Percentiles rank a stretch among this genome's conserved stretches.
Evolutionary conservation across 2,329 filamentous ascomycete species (phyloP).

Genomic region (Chaetomium sp.): DNA sequence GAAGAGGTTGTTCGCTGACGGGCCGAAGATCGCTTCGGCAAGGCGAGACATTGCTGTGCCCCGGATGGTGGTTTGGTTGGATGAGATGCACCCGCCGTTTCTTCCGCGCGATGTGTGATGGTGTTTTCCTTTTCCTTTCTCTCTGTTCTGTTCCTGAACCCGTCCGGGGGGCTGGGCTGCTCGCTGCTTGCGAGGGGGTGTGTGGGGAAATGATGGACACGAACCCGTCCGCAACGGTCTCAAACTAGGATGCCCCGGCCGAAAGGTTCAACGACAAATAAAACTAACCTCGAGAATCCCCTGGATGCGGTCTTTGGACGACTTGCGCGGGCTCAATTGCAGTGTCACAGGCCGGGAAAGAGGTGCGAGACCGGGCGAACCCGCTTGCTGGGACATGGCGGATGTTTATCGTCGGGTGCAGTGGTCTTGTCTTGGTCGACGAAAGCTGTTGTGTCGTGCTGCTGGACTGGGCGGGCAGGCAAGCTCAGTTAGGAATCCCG

Average conservation of each 20-base stretch:
- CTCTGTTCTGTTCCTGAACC: too few relatives aligned
- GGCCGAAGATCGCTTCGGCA: conserved; percentile 17
- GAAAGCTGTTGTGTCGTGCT: too few relatives aligned
- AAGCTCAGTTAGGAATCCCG: too few relatives aligned
- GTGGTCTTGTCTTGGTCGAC: background rate
- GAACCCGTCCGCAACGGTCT: too few relatives aligned
- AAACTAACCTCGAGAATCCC: conserved; percentile 31
- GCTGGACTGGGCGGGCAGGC: too few relatives aligned
- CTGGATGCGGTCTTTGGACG: conserved; percentile 29
- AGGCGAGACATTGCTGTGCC: conserved; percentile 12
- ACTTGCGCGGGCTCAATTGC: conserved; percentile 20
- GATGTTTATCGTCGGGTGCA: background rate
- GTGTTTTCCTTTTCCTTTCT: too few relatives aligned
- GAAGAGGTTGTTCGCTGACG: conserved; percentile 17
- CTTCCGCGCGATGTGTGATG: too few relatives aligned
- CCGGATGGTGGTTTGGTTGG: background rate
- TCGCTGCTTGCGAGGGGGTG: too few relatives aligned
- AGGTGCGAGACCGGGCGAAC: conserved; percentile 1
- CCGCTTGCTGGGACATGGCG: conserved; percentile 6
- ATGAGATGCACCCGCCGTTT: too few relatives aligned
- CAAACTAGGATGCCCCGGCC: too few relatives aligned
- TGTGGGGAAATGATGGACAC: too few relatives aligned
- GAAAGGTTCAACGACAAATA: background rate
- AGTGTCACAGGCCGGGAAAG: background rate
- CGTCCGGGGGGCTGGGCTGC: too few relatives aligned